Base-by-base conservation (phyloP, 495 filamentous ascomycete species). In the Hyphodiscus hymeniophilus region DNA sequence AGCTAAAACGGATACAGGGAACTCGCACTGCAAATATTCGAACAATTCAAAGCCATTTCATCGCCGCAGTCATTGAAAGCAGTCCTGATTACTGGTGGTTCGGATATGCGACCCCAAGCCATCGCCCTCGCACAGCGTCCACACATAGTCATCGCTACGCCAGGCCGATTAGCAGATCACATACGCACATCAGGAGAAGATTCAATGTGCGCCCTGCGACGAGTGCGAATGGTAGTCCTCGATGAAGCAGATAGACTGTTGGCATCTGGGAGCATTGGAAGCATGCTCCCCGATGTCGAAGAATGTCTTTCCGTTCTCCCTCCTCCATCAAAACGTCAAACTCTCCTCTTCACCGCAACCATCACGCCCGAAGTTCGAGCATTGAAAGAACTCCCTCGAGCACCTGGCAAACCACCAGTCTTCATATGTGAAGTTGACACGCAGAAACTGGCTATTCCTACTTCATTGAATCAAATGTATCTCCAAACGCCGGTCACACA, bases 191-290 rank as follows among this genome's bases (percentile, higher is more conserved):
- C 90, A 2, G 92, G 92, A 32, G 75, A 86, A 54, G 92, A 99
- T 60, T 97, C 92, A 0, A 74, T 94, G 38, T 73, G 77, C 44
- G 89, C 88, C 2, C 67, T 99, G 7, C 71, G 80, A 2, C 76
- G 89, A 18, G 81, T 83, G 8, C 80, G 79, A 23, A 85, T 90
- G 66, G 85, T 96, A 4, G 87, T 99, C 0, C 80, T 99, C 32
- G 92, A 99, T 66, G 92, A 99, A 72, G 92, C 92, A 20, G 92
- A 99, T 66, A 80, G 94, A 33, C 74, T 99, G 17, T 74, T 99
- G 15, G 78, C 85, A 21, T 73, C 79, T 21, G 81, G 78, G 26
- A 64, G 62, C 34, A 70, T 72, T 4, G 89, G 89, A 10, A 88
- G 82, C 67, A 94, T 94, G 89, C 72, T 95, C n/a, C 80, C 85